Evolutionary conservation across 2,329 filamentous ascomycete species (phyloP), one percentile per base, ranked within the genome.

Genomic region (Grosmannia clavigera): DNA sequence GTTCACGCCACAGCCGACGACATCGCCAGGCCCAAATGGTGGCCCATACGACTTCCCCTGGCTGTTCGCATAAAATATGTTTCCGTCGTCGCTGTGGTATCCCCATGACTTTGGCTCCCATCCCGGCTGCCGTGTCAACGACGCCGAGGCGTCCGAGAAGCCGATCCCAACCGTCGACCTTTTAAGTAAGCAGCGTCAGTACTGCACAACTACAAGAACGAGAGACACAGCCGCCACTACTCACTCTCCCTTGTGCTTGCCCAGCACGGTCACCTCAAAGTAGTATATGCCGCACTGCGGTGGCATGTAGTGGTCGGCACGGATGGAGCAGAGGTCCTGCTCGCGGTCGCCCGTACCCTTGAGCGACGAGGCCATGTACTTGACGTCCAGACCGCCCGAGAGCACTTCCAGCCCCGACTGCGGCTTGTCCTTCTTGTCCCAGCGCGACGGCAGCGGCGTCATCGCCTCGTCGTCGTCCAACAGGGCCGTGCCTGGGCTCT

Each of bases 231-330:
- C 7, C 19, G 7, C 52, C 3, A 38, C n/a, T 38, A 78, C 80
- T 59, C 74, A 83, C 80, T 83, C 81, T 52, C 82, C 79, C 64
- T 74, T 73, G 67, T 78, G 80, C 58, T 74, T 76, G 19, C 75
- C 73, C 31, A 80, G 61, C 55, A 84, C 75, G 19, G 73, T 73
- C 29, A 87, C 79, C 70, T 99, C 94, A 69, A 85, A 99, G 71
- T 99, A 99, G 72, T 96, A 99, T 62, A 99, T 86, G 2, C 94
- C 94, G 65, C 89, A 94, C 68, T 95, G 87, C 43, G 84, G 80
- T 4, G 94, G 91, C 84, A 97, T 96, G 56, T 85, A 82, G 70
- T 91, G 79, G 71, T 99, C 88, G 33, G 92, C 83, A 60, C 94
- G 84, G 61, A 96, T 84, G 14, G 89, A 83, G 43, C 85, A 90